phyloP scores from a whole-genome alignment of 306 rosid species.

The Argentina anserina region DNA sequence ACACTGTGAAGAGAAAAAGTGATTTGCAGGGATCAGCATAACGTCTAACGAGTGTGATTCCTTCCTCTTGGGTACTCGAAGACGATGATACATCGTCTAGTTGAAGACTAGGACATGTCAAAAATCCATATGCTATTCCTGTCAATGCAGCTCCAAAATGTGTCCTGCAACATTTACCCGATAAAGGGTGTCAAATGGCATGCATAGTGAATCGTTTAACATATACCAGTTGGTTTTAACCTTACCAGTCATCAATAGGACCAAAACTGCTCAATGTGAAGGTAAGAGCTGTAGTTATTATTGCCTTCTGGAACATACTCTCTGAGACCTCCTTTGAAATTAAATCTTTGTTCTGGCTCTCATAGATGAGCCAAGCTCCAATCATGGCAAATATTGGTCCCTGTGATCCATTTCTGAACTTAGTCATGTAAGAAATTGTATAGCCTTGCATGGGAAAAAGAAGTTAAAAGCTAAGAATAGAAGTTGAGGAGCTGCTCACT shows the following conservation, averaged over 20 bases:
- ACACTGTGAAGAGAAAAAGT: constrained; percentile 48
- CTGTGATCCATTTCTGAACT: constrained; percentile 33
- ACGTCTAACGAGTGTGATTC: constrained; percentile 55
- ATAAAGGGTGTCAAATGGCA: neutral
- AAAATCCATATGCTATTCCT: constrained; percentile 65
- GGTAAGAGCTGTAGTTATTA: constrained; percentile 56
- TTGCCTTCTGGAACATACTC: constrained; percentile 62
- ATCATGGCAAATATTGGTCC: constrained; percentile 86
- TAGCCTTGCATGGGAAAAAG: neutral
- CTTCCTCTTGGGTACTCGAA: constrained; percentile 59
- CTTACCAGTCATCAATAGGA: constrained; percentile 85
- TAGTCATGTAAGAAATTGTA: neutral
- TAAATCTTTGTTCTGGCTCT: constrained; percentile 60
- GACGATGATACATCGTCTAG: constrained; percentile 52
- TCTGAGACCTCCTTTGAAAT: constrained; percentile 49
- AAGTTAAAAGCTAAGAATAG: neutral
- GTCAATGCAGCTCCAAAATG: constrained; percentile 73
- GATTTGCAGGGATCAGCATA: constrained; percentile 66
- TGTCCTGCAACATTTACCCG: constrained; percentile 46
- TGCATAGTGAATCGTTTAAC: neutral
- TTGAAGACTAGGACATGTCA: constrained; percentile 58
- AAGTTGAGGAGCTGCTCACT: constrained; percentile 36
- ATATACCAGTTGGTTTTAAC: neutral
- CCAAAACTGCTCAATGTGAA: constrained; percentile 58
- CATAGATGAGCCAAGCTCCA: constrained; percentile 90